A percentile compares a stretch with the other conserved stretches of the same genome.
Evolutionary conservation across 75 land plant genomes (phyloP).

Genomic region (Sequoia sempervirens): DNA sequence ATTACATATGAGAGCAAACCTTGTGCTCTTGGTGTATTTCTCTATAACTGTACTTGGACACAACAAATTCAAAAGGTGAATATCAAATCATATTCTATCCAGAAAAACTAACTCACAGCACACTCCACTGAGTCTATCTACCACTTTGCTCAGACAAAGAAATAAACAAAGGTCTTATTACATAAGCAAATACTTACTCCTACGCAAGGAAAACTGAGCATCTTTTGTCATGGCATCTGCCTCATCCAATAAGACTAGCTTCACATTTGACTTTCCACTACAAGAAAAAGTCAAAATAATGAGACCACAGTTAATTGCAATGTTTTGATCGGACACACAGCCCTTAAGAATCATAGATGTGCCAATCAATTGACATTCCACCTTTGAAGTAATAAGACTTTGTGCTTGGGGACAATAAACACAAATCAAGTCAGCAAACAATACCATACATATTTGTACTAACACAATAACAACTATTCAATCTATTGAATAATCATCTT

Average conservation of each 20-base stretch:
- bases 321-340: neutral
- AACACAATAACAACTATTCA: neutral
- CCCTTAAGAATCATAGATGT: neutral
- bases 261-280: conserved; percentile 72
- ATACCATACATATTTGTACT: neutral
- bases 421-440: neutral
- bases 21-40: conserved; percentile 90
- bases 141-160: conserved; percentile 8
- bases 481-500: neutral
- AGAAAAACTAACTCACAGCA: neutral
- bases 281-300: conserved; percentile 5
- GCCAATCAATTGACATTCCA: neutral
- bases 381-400: neutral
- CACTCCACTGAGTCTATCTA: neutral
- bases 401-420: neutral
- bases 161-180: neutral
- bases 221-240: conserved; percentile 99
- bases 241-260: conserved; percentile 87
- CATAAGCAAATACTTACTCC: conserved; percentile 43
- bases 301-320: neutral
- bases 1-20: conserved; percentile 95
- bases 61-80: conserved; percentile 4
- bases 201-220: conserved; percentile 93
- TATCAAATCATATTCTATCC: neutral
- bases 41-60: conserved; percentile 70